Conservation (phyloP, 768 basidiomycete species). For the Mycena indigotica region DNA sequence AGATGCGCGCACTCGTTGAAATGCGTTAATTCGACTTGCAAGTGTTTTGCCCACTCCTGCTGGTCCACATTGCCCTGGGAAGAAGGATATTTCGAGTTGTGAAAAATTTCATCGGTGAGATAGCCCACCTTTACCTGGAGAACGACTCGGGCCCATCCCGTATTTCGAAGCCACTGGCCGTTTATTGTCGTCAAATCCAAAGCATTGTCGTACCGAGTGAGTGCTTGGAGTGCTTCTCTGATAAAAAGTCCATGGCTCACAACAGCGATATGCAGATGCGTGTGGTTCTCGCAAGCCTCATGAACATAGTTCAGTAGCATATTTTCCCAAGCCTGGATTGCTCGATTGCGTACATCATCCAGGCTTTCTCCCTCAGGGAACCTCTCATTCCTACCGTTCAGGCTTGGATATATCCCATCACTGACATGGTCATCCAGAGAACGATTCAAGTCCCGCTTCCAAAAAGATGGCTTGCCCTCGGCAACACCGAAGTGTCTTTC, state of each 20-base stretch:
- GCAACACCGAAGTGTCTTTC: slow-evolving; percentile 74
- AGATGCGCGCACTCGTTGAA: slow-evolving; percentile 62
- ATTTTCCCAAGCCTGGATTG: slow-evolving; percentile 51
- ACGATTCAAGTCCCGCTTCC: slow-evolving; percentile 30
- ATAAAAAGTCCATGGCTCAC: slow-evolving; percentile 81
- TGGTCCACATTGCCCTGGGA: slow-evolving; percentile 22
- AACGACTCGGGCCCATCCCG: slow-evolving; percentile 64
- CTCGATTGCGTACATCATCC: slow-evolving; percentile 61
- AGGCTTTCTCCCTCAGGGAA: slow-evolving; percentile 77
- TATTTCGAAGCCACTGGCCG: slow-evolving; percentile 62
- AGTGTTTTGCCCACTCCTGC: slow-evolving; percentile 26
- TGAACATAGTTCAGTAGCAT: slow-evolving; percentile 59
- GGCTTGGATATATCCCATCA: slow-evolving; percentile 53
- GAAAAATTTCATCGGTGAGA: slow-evolving; percentile 2
- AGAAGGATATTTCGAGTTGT: slow-evolving; percentile 21
- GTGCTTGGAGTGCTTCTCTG: slow-evolving; percentile 53
- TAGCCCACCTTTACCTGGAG: slow-evolving; percentile 47
- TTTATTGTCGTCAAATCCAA: slow-evolving; percentile 28
- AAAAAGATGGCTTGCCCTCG: slow-evolving; percentile 61
- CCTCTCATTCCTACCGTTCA: slow-evolving; percentile 45
- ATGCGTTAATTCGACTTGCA: slow-evolving; percentile 50
- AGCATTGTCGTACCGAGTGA: slow-evolving; percentile 44
- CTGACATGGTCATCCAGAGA: slow-evolving; percentile 52
- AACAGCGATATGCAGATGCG: slow-evolving; percentile 56
- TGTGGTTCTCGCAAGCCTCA: slow-evolving; percentile 40